A percentile compares a stretch with the other conserved stretches of the same genome.
phyloP scores from a whole-genome alignment of 2,329 filamentous ascomycete genomes.

The Monosporascus ibericus region DNA sequence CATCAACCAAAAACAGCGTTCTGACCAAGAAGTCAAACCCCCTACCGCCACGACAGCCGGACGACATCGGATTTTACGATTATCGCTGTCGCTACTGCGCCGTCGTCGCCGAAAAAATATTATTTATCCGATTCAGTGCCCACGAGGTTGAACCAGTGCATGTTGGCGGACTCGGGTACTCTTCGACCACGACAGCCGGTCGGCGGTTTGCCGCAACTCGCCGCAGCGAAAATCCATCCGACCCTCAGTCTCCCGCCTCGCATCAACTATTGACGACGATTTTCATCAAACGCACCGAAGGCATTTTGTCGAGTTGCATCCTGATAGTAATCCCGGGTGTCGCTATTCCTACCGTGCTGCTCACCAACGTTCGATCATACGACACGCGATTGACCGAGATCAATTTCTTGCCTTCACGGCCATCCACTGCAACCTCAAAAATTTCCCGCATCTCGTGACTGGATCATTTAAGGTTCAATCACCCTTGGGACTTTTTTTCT shows the following conservation, averaged over 20 bases:
- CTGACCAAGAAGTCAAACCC: background rate
- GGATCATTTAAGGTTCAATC: background rate
- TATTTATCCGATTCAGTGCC: conserved; percentile 3
- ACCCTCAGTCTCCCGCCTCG: conserved; percentile 8
- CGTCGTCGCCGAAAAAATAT: background rate
- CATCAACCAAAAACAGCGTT: background rate
- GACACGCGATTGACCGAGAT: background rate
- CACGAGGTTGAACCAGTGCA: conserved; percentile 18
- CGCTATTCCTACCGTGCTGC: background rate
- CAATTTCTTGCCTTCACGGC: background rate
- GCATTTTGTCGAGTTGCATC: background rate
- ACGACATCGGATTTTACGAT: conserved; percentile 2
- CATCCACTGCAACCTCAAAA: background rate
- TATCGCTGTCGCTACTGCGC: conserved; percentile 3
- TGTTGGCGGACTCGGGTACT: conserved; percentile 27
- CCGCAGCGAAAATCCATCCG: conserved; percentile 23
- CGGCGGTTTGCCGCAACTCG: conserved; percentile 32
- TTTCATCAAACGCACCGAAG: conserved; percentile 15
- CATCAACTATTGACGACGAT: background rate
- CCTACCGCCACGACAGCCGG: conserved; percentile 2
- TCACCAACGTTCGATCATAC: background rate
- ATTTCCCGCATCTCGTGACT: background rate
- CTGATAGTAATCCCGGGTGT: background rate
- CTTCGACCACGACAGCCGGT: conserved; percentile 30
- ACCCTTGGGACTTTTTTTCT: background rate